Evolutionary conservation across 306 rosid species (phyloP).

Genomic region (Fragaria nilgerrensis): DNA sequence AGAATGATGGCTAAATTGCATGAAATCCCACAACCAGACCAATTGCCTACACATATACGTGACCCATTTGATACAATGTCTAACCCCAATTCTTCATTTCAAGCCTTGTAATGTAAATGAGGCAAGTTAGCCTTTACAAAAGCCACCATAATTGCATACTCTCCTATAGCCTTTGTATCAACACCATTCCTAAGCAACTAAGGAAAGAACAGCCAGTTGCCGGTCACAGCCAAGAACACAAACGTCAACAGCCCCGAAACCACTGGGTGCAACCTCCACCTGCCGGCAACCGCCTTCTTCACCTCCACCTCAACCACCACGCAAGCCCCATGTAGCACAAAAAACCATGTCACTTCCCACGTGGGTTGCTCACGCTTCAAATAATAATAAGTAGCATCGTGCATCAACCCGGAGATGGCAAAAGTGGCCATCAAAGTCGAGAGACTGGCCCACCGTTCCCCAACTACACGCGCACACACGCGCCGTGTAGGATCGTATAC

Average conservation of each 20-base stretch:
- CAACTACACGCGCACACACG: not conserved
- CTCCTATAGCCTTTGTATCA: conserved; percentile 29
- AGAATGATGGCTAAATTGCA: no score
- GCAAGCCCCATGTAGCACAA: conserved; percentile 54
- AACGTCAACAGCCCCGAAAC: conserved; percentile 39
- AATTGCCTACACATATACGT: no score
- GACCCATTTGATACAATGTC: no score
- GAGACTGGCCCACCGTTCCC: conserved; percentile 9
- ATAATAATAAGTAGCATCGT: conserved; percentile 57
- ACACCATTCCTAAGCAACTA: conserved; percentile 55
- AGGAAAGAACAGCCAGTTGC: conserved; percentile 60
- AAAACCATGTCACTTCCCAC: conserved; percentile 77
- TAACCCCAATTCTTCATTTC: no score
- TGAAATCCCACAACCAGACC: no score
- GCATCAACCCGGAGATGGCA: conserved; percentile 55
- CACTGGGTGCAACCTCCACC: conserved; percentile 38
- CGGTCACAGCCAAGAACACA: conserved; percentile 39
- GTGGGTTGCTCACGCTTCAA: conserved; percentile 55
- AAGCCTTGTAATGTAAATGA: not conserved
- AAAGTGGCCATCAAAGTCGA: conserved; percentile 39
- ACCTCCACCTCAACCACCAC: conserved; percentile 44
- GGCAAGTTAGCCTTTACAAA: conserved; percentile 16
- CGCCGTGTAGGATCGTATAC: conserved; percentile 33
- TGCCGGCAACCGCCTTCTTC: conserved; percentile 33
- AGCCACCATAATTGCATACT: conserved; percentile 32